These are phyloP conservation scores for Thraustotheca clavata DNA, from an alignment of 352 stramenopile genomes.

Conservation along the genomic window DNA sequence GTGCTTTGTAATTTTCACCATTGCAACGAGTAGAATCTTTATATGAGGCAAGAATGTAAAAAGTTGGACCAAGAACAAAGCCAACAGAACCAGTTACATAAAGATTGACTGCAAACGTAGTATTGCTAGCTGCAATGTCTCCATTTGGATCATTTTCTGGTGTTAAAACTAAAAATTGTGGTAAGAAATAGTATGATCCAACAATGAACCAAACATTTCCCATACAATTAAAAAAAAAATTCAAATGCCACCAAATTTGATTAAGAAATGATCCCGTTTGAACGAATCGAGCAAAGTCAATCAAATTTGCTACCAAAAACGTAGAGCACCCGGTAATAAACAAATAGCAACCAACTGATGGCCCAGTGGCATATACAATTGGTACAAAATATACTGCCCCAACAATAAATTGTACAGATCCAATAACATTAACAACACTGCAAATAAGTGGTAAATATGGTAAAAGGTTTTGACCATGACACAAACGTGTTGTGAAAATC, in stretches of 20 bases:
- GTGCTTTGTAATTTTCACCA: no score
- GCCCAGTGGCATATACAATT: slow-evolving; percentile 53
- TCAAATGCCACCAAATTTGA: slow-evolving; percentile 39
- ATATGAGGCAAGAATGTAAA: not conserved
- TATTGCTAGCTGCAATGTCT: slow-evolving; percentile 40
- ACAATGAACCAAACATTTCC: slow-evolving; percentile 67
- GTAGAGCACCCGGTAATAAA: slow-evolving; percentile 64
- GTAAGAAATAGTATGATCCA: slow-evolving; percentile 75
- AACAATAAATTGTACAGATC: slow-evolving; percentile 60
- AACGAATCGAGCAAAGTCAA: slow-evolving; percentile 33
- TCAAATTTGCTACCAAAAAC: slow-evolving; percentile 48
- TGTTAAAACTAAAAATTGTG: slow-evolving; percentile 42
- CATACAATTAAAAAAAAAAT: slow-evolving; percentile 44
- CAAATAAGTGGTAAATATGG: slow-evolving; percentile 57
- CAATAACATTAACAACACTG: slow-evolving; percentile 52
- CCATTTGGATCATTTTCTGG: slow-evolving; percentile 27
- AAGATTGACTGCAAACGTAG: slow-evolving; percentile 65
- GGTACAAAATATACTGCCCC: slow-evolving; percentile 75
- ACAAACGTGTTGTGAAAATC: slow-evolving; percentile 55
- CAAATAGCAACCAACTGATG: slow-evolving; percentile 58
- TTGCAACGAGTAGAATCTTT: no score
- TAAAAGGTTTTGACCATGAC: slow-evolving; percentile 33
- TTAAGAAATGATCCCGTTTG: slow-evolving; percentile 35
- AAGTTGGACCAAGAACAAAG: slow-evolving; percentile 42
- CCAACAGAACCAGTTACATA: slow-evolving; percentile 66